These are phyloP conservation scores for Hortiboletus rubellus DNA, from an alignment of 1,284 basidiomycete genomes.

Conservation along the genomic window DNA sequence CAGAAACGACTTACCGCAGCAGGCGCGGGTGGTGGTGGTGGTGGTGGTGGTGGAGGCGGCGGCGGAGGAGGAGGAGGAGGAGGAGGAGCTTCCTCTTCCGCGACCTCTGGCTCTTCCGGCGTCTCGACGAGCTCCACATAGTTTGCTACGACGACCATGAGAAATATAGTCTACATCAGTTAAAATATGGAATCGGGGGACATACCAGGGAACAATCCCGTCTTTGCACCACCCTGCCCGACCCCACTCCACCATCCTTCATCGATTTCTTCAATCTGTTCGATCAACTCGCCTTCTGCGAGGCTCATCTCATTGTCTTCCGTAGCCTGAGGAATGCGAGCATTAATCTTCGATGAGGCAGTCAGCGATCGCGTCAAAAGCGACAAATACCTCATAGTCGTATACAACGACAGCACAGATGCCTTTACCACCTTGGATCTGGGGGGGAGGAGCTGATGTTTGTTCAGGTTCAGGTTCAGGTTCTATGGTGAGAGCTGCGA, in stretches of 20 bases:
- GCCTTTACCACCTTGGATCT: slow-evolving; percentile 46
- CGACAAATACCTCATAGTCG: slow-evolving; percentile 65
- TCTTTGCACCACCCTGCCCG: slow-evolving; percentile 58
- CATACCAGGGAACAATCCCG: slow-evolving; percentile 76
- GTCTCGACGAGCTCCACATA: slow-evolving; percentile 75
- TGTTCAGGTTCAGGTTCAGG: slow-evolving; percentile 20
- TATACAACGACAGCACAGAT: slow-evolving; percentile 67
- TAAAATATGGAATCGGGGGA: slow-evolving; percentile 7
- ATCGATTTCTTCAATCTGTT: slow-evolving; percentile 81
- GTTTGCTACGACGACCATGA: slow-evolving; percentile 52
- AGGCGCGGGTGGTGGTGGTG: slow-evolving; percentile 48
- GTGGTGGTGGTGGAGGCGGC: slow-evolving; percentile 42
- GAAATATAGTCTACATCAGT: neutral
- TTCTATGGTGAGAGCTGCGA: slow-evolving; percentile 16
- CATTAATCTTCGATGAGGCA: neutral
- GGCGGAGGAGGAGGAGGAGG: slow-evolving; percentile 26
- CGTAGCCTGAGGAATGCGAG: slow-evolving; percentile 47
- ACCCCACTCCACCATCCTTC: slow-evolving; percentile 86
- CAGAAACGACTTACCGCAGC: slow-evolving; percentile 34
- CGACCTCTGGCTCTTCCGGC: slow-evolving; percentile 40
- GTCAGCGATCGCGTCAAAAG: neutral
- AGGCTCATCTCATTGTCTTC: slow-evolving; percentile 87
- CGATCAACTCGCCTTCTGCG: slow-evolving; percentile 78
- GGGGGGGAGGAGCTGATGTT: slow-evolving; percentile 27
- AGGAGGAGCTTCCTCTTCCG: slow-evolving; percentile 24